Percentiles rank a stretch among this genome's conserved stretches.
phyloP scores from a whole-genome alignment of 1,284 basidiomycete genomes.

The Trametes versicolor region DNA sequence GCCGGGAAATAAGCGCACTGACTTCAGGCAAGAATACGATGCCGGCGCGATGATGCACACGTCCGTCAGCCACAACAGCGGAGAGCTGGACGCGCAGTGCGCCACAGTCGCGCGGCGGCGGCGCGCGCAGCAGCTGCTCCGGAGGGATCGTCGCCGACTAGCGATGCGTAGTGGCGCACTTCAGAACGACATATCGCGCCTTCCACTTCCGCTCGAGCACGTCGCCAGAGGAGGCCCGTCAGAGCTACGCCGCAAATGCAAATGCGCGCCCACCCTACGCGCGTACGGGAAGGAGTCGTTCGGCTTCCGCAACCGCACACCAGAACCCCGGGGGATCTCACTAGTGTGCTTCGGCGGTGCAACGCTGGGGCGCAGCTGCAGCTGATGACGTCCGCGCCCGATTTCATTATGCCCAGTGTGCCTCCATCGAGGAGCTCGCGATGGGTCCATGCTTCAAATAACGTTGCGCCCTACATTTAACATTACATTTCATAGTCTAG shows the following conservation, averaged over 20 bases:
- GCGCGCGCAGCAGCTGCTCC: constrained; percentile 2
- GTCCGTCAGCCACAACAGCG: not conserved
- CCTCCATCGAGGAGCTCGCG: not conserved
- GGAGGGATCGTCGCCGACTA: constrained; percentile 7
- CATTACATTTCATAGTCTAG: not conserved
- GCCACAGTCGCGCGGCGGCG: constrained; percentile 2
- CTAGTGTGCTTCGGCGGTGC: not conserved
- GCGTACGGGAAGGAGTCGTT: no score
- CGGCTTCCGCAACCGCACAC: not conserved
- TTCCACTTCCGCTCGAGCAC: not conserved
- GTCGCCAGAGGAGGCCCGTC: no score
- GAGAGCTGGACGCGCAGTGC: constrained; percentile 2
- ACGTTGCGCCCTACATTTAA: not conserved
- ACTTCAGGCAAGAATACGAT: not conserved
- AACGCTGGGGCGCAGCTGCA: not conserved
- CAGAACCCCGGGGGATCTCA: not conserved
- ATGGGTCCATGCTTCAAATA: not conserved
- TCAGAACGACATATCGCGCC: not conserved
- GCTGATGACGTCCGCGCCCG: not conserved
- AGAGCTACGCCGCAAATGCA: no score
- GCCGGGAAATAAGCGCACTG: no score
- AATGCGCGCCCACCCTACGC: no score
- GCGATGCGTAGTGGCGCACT: not conserved
- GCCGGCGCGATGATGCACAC: not conserved
- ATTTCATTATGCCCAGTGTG: not conserved